Evolutionary conservation across 257 asterid genomes (phyloP).

Genomic region (Solanum chiquidenum): DNA sequence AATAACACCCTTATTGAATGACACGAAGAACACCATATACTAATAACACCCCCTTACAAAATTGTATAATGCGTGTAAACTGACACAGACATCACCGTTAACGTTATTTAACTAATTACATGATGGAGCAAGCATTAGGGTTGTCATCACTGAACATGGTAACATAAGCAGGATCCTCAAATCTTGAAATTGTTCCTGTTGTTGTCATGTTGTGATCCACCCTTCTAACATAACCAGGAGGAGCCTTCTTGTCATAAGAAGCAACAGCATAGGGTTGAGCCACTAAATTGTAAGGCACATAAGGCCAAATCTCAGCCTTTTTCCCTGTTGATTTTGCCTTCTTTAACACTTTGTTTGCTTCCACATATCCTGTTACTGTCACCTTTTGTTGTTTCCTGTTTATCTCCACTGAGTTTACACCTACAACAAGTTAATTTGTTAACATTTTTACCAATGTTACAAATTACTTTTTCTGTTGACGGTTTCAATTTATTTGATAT

Average conservation of each 20-base stretch:
- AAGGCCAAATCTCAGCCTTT: slow-evolving; percentile 86
- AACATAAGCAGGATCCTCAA: slow-evolving; percentile 43
- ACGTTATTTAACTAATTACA: slow-evolving; percentile 20
- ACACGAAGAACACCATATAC: not conserved
- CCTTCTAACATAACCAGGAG: slow-evolving; percentile 66
- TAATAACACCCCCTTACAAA: not conserved
- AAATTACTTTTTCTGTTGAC: not conserved
- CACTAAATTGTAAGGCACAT: slow-evolving; percentile 74
- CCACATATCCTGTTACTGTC: slow-evolving; percentile 61
- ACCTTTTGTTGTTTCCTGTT: slow-evolving; percentile 73
- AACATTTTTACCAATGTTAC: not conserved
- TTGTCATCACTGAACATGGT: slow-evolving; percentile 78
- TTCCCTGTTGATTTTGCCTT: slow-evolving; percentile 71
- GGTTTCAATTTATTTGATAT: not conserved
- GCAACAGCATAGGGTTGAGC: slow-evolving; percentile 70
- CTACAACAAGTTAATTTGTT: slow-evolving; percentile 11
- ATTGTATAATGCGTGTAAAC: not conserved
- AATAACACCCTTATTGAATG: not conserved
- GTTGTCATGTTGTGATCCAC: slow-evolving; percentile 14
- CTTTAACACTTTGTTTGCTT: slow-evolving; percentile 59
- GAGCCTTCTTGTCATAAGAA: slow-evolving; percentile 83
- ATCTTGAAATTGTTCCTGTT: slow-evolving; percentile 10
- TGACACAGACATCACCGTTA: not conserved
- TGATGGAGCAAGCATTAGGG: slow-evolving; percentile 72
- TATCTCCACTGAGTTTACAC: slow-evolving; percentile 68